Evolutionary conservation across 2,329 filamentous ascomycete genomes (phyloP), one percentile per base, ranked within the genome.

Genomic region (Harringtonia lauricola): DNA sequence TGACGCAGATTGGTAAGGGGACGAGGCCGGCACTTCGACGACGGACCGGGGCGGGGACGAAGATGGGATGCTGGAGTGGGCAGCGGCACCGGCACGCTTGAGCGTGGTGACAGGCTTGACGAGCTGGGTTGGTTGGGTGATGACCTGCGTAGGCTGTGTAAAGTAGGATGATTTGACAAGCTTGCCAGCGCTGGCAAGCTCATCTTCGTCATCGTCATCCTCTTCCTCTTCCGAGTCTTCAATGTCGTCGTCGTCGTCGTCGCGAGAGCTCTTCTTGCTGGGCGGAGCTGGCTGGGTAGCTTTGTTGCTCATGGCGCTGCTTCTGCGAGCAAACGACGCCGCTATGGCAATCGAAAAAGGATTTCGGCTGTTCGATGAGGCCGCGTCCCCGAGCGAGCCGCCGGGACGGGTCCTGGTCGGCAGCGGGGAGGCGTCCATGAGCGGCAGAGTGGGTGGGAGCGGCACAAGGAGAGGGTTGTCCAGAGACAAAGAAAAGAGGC

Each of bases 1-100:
- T 17, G n/a, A 39, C 28, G 45, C 43, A 24, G 37, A 56, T 47
- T 74, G 73, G 45, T 81, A 71, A 2, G 88, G 89, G 1, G 90
- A 95, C 3, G 89, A 95, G n/a, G 86, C 86, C 26, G 83, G 81
- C 3, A 95, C 89, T 60, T 95, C 89, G 44, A 95, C 58, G 17
- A 67, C 54, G 29, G 66, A 65, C 22, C 61, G 53, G 6, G 43
- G 36, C 12, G 50, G 41, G 0, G 72, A 72, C 8, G 70, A 67
- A 21, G 63, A 63, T 36, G 59, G 31, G 36, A 62, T 43, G n/a
- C 44, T 36, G 8, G 49, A 24, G 9, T 42, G 29, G 12, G 42
- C 43, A 4, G 36, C 39, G 12, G 36, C 30, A 44, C 60, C 35
- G 47, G 39, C n/a, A 10, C 39, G 45, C 39, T 53, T 53, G 17